Conservation (phyloP, 805 yeast species). For the Myxozyma sirexii region DNA sequence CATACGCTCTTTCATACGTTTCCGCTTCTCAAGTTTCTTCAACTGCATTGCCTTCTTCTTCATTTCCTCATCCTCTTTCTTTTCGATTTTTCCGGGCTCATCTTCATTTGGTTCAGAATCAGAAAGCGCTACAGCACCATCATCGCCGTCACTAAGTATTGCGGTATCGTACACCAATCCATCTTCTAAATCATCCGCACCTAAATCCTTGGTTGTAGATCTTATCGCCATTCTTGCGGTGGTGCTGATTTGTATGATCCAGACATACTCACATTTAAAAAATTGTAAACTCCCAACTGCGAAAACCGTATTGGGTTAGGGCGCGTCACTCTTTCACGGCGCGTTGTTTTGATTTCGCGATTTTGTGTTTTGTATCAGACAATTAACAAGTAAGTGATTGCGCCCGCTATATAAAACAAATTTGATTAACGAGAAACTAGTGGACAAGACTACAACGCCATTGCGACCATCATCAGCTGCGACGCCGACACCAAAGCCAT, state of each 20-base stretch:
- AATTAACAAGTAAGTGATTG: no score
- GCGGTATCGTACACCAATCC: conserved; percentile 27
- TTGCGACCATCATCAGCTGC: neutral
- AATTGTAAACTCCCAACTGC: no score
- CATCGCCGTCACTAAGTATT: conserved; percentile 6
- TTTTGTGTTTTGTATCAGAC: no score
- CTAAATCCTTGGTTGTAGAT: neutral
- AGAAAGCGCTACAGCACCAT: conserved; percentile 2
- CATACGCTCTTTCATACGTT: conserved; percentile 13
- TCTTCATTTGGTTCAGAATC: conserved; percentile 2
- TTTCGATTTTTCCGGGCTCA: no score
- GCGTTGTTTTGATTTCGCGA: no score
- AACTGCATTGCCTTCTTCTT: neutral
- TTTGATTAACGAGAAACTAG: no score
- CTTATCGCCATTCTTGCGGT: neutral
- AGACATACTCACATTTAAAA: no score
- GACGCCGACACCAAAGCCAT: neutral
- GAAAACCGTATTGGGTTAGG: no score
- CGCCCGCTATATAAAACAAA: no score
- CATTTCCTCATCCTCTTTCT: neutral
- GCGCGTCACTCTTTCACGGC: no score
- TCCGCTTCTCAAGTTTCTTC: conserved; percentile 22
- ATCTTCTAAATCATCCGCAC: conserved; percentile 32
- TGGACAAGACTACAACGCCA: no score
- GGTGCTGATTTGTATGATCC: no score